Evolutionary conservation across 805 yeast genomes (phyloP), one percentile per base, ranked within the genome.

Genomic region (Scheffersomyces stipitis): DNA sequence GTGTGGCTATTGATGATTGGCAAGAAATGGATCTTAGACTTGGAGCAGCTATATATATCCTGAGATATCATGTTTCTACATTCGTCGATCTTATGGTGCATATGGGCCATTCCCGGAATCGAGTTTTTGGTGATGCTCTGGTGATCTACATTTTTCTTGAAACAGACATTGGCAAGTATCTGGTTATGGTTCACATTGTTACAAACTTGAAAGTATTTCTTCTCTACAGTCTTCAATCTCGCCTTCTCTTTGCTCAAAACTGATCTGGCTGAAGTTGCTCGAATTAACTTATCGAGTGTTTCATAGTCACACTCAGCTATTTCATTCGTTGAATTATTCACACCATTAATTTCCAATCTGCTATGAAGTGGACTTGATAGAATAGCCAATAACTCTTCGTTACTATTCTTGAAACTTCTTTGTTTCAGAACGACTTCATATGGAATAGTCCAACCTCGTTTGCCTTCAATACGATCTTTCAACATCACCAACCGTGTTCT

Each of bases 151-250:
- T 31, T 18, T 9, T 31, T 49, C 26, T 49, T 49, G n/a, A 60
- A 45, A 29, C 56, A 44, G 15, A 52, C 42, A 18, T 50, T 52
- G 5, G 62, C 42, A 10, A 64, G 45, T 1, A 49, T 45, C 14
- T 44, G 41, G 41, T 60, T 42, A 44, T 76, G 78, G 28, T 52
- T 51, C 9, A 40, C 27, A 33, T 71, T 65, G 33, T 69, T 65
- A 45, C 86, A 81, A 14, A 76, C 74, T 15, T 73, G 76, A 37
- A 61, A 58, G 47, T 77, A 80, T 3, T 78, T 76, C 26, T 56
- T 55, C 13, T 51, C 49, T 2, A 55, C 42, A 0, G 80, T 70
- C 18, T 66, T 64, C 13, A 60, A 34, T 33, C 58, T 50, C 0
- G 71, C 63, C 31, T 73, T 60, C 29, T 71, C 68, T 20, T 62